These are phyloP conservation scores for Pythium aphanidermatum DNA, from an alignment of 352 stramenopile genomes.

Conservation along the genomic window DNA sequence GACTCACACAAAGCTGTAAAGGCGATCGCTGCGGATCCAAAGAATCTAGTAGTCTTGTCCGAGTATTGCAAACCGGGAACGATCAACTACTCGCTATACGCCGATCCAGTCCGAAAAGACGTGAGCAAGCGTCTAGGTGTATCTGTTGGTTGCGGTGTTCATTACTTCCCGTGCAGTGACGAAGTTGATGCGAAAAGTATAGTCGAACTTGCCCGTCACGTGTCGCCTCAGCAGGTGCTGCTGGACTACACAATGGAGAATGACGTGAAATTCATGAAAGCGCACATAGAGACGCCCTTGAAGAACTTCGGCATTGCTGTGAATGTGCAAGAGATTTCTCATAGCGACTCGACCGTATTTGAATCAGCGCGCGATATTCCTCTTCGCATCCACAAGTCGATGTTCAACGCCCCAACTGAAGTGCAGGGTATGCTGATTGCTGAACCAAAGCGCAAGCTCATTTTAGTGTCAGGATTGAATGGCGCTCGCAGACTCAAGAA, in stretches of 20 bases:
- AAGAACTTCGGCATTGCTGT: neutral
- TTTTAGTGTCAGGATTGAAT: constrained; percentile 62
- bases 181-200: constrained; percentile 84
- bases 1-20: constrained; percentile 68
- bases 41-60: constrained; percentile 82
- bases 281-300: constrained; percentile 28
- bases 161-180: constrained; percentile 80
- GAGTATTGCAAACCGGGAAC: constrained; percentile 75
- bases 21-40: constrained; percentile 49
- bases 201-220: constrained; percentile 57
- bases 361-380: constrained; percentile 40
- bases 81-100: constrained; percentile 79
- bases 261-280: constrained; percentile 63
- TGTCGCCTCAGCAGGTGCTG: constrained; percentile 54
- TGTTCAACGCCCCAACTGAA: constrained; percentile 75
- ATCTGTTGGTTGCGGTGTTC: constrained; percentile 64
- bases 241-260: constrained; percentile 54
- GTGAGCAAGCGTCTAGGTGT: constrained; percentile 68
- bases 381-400: constrained; percentile 79
- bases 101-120: constrained; percentile 62
- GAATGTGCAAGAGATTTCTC: constrained; percentile 14
- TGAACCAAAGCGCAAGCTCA: constrained; percentile 75
- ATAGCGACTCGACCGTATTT: constrained; percentile 9
- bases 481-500: constrained; percentile 76
- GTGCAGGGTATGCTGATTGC: constrained; percentile 73